Conservation (phyloP, 441 rosid species). For the Daphne laureola region DNA sequence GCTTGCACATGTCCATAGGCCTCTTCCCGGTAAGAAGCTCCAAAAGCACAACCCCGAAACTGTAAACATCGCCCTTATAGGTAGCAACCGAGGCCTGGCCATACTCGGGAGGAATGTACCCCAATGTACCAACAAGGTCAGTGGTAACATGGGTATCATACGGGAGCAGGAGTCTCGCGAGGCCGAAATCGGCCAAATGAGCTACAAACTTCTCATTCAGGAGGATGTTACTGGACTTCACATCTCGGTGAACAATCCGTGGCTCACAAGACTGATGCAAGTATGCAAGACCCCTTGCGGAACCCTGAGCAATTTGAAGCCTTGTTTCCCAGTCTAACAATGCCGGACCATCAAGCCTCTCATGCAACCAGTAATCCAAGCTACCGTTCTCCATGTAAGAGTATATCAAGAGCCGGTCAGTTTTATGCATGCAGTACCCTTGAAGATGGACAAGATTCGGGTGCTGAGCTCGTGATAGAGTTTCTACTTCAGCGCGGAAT, state of each 20-base stretch:
- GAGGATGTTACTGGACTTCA: conserved; percentile 72
- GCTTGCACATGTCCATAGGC: conserved; percentile 77
- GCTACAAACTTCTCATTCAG: conserved; percentile 57
- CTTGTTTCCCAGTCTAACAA: conserved; percentile 46
- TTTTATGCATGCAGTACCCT: conserved; percentile 54
- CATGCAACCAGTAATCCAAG: conserved; percentile 82
- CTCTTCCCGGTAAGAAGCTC: conserved; percentile 74
- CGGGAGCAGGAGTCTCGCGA: conserved; percentile 58
- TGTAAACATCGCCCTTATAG: conserved; percentile 65
- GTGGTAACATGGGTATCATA: conserved; percentile 71
- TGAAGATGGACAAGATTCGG: conserved; percentile 66
- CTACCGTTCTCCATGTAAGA: conserved; percentile 79
- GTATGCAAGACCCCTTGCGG: conserved; percentile 54
- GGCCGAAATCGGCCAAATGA: conserved; percentile 79
- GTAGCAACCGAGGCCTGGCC: conserved; percentile 76
- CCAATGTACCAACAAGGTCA: conserved; percentile 73
- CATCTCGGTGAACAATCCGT: conserved; percentile 65
- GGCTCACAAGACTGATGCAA: conserved; percentile 73
- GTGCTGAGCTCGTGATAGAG: conserved; percentile 82
- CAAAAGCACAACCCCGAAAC: conserved; percentile 76
- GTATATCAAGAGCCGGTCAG: conserved; percentile 53
- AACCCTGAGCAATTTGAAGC: conserved; percentile 54
- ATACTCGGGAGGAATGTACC: conserved; percentile 77
- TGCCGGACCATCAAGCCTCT: conserved; percentile 53
- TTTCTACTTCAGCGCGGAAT: conserved; percentile 64